Conservation (phyloP, 2,329 filamentous ascomycete genomes). For the Colletotrichum caudatum region DNA sequence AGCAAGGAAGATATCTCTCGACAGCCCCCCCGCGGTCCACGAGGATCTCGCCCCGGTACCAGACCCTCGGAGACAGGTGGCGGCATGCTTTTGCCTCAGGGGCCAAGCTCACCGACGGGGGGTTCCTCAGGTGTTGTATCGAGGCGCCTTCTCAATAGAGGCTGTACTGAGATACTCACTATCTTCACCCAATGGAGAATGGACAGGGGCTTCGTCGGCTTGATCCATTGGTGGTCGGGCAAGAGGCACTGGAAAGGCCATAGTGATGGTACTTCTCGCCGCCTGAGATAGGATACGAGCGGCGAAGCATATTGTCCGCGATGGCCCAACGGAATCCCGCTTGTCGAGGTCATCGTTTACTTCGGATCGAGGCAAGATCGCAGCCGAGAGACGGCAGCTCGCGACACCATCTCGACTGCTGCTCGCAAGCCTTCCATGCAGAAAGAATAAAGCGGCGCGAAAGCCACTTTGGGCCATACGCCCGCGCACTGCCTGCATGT, state of each 20-base stretch:
- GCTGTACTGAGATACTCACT: not conserved
- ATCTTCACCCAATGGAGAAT: not conserved
- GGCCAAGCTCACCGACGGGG: not conserved
- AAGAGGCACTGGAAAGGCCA: not conserved
- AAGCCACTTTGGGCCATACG: conserved; percentile 9
- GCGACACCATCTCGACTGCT: not conserved
- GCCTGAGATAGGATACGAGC: not conserved
- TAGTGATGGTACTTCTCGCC: not conserved
- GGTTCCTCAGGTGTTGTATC: not conserved
- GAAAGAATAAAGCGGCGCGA: conserved; percentile 7
- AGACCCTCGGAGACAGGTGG: not conserved
- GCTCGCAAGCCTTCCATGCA: not conserved
- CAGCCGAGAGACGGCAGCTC: not conserved
- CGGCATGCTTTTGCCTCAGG: not conserved
- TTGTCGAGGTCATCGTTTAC: not conserved
- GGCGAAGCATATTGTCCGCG: not conserved
- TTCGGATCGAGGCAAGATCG: not conserved
- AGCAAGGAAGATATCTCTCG: not conserved
- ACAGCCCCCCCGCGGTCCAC: too few species aligned
- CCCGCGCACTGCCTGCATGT: not conserved
- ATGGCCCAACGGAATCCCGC: not conserved
- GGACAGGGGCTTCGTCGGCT: not conserved
- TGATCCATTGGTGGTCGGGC: not conserved
- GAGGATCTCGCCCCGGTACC: conserved; percentile 2
- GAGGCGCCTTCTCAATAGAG: not conserved